A percentile compares a stretch with the other conserved stretches of the same genome.
Evolutionary conservation across 2,329 filamentous ascomycete species (phyloP).

Genomic region (Ophiocordyceps sinensis): DNA sequence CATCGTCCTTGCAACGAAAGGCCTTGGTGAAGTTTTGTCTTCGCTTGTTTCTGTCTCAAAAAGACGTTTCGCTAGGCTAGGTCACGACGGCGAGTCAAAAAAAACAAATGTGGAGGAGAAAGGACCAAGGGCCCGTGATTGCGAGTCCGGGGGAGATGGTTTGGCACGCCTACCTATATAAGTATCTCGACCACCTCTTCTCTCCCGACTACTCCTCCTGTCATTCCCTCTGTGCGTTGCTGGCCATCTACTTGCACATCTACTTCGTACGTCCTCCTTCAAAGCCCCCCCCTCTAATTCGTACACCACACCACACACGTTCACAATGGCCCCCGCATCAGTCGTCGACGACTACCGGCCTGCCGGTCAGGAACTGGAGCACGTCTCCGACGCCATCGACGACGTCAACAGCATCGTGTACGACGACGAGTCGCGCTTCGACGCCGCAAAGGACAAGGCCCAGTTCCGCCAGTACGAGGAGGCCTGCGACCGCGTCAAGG

Average conservation of each 20-base stretch:
- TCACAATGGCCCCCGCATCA: conserved; percentile 13
- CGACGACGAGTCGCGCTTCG: conserved; percentile 46
- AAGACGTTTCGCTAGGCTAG: not conserved
- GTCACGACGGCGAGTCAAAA: not conserved
- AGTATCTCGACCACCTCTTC: not conserved
- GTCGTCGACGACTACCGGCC: conserved; percentile 7
- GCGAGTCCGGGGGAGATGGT: not conserved
- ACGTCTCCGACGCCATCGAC: conserved; percentile 32
- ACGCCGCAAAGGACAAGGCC: conserved; percentile 62
- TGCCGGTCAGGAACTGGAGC: conserved; percentile 25
- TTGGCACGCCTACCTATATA: not conserved
- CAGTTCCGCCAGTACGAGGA: conserved; percentile 72
- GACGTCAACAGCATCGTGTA: conserved; percentile 40
- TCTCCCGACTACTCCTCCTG: not conserved
- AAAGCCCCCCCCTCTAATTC: not conserved
- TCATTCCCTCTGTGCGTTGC: not conserved
- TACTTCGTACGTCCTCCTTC: too few species aligned
- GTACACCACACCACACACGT: not conserved
- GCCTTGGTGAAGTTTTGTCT: not conserved
- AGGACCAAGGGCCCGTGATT: not conserved
- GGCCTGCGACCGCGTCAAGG: conserved; percentile 71
- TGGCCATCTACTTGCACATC: not conserved
- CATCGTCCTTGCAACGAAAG: not conserved
- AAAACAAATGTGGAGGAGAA: not conserved
- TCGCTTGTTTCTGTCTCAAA: not conserved